Conservation (phyloP, 495 filamentous ascomycete genomes). For the Aspergillus baeticus region DNA sequence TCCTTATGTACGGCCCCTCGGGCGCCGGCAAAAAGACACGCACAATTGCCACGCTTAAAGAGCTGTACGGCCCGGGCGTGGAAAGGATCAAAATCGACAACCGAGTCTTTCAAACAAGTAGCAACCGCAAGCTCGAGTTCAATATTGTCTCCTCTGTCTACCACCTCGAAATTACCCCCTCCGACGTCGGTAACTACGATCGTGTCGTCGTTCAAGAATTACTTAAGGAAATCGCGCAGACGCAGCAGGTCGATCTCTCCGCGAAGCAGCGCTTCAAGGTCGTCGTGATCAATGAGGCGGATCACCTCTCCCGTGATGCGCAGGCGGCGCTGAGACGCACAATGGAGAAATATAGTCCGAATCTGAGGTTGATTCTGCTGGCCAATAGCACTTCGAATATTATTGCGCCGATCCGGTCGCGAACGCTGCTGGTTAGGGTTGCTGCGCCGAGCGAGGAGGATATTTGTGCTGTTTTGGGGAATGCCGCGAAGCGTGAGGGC, state of each 20-base stretch:
- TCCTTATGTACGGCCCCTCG: constrained; percentile 93
- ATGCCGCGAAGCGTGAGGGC: constrained; percentile 73
- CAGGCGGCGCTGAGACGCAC: constrained; percentile 93
- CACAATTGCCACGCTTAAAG: constrained; percentile 88
- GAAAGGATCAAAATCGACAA: constrained; percentile 98
- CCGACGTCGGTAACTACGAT: constrained; percentile 95
- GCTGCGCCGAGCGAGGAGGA: constrained; percentile 83
- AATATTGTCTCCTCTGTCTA: constrained; percentile 96
- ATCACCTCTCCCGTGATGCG: constrained; percentile 89
- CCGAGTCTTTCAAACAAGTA: constrained; percentile 90
- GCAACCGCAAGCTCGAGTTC: constrained; percentile 97
- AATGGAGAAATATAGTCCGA: constrained; percentile 99
- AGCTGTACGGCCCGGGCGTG: constrained; percentile 86
- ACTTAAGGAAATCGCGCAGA: constrained; percentile 96
- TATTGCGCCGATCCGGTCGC: constrained; percentile 89
- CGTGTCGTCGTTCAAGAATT: constrained; percentile 93
- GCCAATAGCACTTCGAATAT: constrained; percentile 97
- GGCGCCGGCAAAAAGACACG: constrained; percentile 98
- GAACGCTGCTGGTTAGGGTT: constrained; percentile 87
- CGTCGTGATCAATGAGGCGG: constrained; percentile 99
- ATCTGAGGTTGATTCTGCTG: constrained; percentile 83
- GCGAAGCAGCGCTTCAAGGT: constrained; percentile 96
- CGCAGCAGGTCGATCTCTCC: constrained; percentile 89
- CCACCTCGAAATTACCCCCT: constrained; percentile 96
- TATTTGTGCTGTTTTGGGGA: constrained; percentile 73